These are phyloP conservation scores for Cutaneotrichosporon sp. DNA, from an alignment of 1,284 basidiomycete species.

Conservation along the genomic window DNA sequence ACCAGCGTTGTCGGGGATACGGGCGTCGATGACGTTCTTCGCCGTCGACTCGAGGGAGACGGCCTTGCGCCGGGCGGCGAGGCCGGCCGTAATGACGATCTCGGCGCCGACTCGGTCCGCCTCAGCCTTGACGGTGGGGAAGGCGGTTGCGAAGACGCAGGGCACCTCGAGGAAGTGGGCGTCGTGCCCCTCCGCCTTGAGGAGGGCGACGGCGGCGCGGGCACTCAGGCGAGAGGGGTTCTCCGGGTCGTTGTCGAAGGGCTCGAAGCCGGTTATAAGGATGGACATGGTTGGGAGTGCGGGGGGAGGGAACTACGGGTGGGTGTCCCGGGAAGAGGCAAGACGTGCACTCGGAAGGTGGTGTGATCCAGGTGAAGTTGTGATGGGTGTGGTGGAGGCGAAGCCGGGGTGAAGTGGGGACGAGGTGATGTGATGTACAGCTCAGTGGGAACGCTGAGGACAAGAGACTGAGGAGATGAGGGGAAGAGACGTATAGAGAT, in stretches of 20 bases:
- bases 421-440: too few relatives aligned
- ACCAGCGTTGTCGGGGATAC: slow-evolving; percentile 23
- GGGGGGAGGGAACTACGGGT: too few relatives aligned
- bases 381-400: too few relatives aligned
- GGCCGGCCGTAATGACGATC: slow-evolving; percentile 19
- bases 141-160: slow-evolving; percentile 18
- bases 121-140: slow-evolving; percentile 11
- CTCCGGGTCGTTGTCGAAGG: slow-evolving; percentile 19
- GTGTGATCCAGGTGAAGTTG: too few relatives aligned
- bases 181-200: slow-evolving; percentile 8
- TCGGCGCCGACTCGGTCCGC: slow-evolving; percentile 8
- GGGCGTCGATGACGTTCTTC: slow-evolving; percentile 16
- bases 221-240: slow-evolving; percentile 20
- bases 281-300: slow-evolving; percentile 1
- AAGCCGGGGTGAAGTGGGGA: too few relatives aligned
- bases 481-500: background rate
- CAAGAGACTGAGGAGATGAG: too few relatives aligned
- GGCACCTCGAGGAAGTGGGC: slow-evolving; percentile 24
- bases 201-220: slow-evolving; percentile 9
- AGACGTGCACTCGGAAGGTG: too few relatives aligned
- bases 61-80: slow-evolving; percentile 13
- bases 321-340: background rate
- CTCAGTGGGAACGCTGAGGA: too few relatives aligned
- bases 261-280: slow-evolving; percentile 26
- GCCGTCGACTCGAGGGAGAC: slow-evolving; percentile 21